Evolutionary conservation across 2,329 filamentous ascomycete genomes (phyloP).

Genomic region (Onygena corvina): DNA sequence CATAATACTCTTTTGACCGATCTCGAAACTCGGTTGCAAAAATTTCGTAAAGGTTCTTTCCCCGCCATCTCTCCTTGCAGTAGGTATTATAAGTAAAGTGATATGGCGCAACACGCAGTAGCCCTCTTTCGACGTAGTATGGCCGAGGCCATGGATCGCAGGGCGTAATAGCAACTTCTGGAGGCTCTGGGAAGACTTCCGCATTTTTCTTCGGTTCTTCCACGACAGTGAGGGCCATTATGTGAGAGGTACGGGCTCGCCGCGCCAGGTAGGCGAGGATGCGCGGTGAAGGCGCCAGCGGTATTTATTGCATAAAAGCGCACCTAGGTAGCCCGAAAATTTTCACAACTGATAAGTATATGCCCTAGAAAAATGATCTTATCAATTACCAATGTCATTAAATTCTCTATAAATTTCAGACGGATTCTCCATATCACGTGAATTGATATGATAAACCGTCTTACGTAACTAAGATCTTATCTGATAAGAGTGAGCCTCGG

Average conservation of each 20-base stretch:
- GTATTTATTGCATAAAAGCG: neutral
- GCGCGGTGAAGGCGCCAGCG: constrained; percentile 30
- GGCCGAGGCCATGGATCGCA: constrained; percentile 49
- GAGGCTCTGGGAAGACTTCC: constrained; percentile 20
- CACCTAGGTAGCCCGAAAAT: neutral
- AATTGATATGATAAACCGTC: constrained; percentile 7
- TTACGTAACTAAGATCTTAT: constrained; percentile 17
- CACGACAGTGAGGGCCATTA: constrained; percentile 29
- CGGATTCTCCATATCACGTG: neutral
- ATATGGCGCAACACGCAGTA: constrained; percentile 76
- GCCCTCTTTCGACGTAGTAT: constrained; percentile 71
- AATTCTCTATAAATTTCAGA: neutral
- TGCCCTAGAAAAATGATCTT: neutral
- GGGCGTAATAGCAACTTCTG: constrained; percentile 24
- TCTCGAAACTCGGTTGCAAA: constrained; percentile 90
- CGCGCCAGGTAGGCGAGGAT: constrained; percentile 30
- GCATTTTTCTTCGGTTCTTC: constrained; percentile 17
- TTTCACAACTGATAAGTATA: neutral
- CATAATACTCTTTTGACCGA: constrained; percentile 74
- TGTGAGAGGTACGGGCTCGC: constrained; percentile 24
- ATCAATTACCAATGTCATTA: neutral
- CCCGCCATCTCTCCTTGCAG: constrained; percentile 89
- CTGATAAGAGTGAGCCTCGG: constrained; percentile 6
- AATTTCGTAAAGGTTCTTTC: constrained; percentile 67
- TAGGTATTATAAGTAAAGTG: constrained; percentile 90